Conservation (phyloP, 2,329 filamentous ascomycete species). For the Stachybotrys chartarum region DNA sequence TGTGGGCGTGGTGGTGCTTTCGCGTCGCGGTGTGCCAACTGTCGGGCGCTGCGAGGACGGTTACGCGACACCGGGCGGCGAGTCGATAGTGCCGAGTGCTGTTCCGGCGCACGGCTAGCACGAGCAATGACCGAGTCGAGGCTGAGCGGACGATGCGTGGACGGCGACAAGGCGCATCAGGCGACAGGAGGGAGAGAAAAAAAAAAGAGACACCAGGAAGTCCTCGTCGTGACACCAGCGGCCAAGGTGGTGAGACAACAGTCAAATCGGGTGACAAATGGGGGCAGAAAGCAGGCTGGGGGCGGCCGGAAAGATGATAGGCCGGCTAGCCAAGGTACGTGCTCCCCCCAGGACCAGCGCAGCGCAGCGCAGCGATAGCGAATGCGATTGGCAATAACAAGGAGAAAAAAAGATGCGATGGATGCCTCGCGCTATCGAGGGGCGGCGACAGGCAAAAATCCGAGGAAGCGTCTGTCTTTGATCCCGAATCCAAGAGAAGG, state of each 20-base stretch:
- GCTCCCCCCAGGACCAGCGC: not conserved
- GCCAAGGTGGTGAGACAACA: slow-evolving; percentile 1
- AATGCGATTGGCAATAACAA: not conserved
- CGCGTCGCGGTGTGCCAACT: slow-evolving; percentile 1
- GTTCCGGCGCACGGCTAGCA: not conserved
- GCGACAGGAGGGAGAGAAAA: not conserved
- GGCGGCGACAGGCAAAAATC: not conserved
- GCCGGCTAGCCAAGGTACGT: not conserved
- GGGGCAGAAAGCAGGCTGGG: not conserved
- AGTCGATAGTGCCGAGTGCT: not conserved
- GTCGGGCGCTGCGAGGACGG: not conserved
- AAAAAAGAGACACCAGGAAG: not conserved
- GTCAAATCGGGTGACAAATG: slow-evolving; percentile 1
- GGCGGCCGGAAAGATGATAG: not conserved
- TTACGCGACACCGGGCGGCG: not conserved
- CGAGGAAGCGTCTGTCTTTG: not conserved
- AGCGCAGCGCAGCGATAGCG: not conserved
- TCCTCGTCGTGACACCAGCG: not conserved
- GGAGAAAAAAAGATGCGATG: not conserved
- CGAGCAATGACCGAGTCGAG: not conserved
- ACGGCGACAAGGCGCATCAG: not conserved
- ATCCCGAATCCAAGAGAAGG: not conserved
- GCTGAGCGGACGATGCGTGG: not conserved
- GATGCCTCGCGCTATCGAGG: not conserved
- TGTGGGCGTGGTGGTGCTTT: not conserved